These are phyloP conservation scores for Dentipellis sp. DNA, from an alignment of 768 basidiomycete species.

Conservation along the genomic window DNA sequence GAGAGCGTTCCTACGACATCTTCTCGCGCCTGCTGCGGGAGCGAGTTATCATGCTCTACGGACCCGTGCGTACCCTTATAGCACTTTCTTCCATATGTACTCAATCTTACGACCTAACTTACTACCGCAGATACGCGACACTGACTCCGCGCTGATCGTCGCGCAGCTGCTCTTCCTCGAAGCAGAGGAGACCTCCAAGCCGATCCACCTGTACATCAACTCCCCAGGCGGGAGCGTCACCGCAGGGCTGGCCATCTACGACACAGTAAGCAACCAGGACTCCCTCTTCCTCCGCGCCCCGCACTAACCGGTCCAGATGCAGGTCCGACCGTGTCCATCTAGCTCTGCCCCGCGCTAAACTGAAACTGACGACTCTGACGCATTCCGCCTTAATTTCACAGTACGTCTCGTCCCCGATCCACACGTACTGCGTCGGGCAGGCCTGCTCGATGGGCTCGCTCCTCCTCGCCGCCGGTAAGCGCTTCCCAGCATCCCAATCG, in stretches of 20 bases:
- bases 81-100: not conserved
- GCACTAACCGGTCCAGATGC: conserved; percentile 14
- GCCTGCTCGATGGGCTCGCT: conserved; percentile 96
- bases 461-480: conserved; percentile 70
- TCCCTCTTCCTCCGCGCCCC: not conserved
- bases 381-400: not conserved
- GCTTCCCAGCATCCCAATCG: conserved; percentile 8
- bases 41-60: conserved; percentile 92
- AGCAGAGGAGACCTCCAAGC: conserved; percentile 89
- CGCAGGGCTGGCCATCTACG: conserved; percentile 93
- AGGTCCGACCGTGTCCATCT: conserved; percentile 51
- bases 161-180: conserved; percentile 93
- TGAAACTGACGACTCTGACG: not conserved
- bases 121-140: conserved; percentile 68
- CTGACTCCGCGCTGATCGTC: conserved; percentile 80
- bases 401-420: conserved; percentile 92
- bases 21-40: conserved; percentile 90
- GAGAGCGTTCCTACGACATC: conserved; percentile 90
- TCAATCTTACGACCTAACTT: not conserved
- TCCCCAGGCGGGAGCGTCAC: conserved; percentile 95
- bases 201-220: conserved; percentile 96
- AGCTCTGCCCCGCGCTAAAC: no score
- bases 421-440: conserved; percentile 93
- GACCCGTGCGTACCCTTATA: conserved; percentile 51
- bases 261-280: conserved; percentile 56